Conservation (phyloP, 352 stramenopile genomes). For the Detonula confervacea region DNA sequence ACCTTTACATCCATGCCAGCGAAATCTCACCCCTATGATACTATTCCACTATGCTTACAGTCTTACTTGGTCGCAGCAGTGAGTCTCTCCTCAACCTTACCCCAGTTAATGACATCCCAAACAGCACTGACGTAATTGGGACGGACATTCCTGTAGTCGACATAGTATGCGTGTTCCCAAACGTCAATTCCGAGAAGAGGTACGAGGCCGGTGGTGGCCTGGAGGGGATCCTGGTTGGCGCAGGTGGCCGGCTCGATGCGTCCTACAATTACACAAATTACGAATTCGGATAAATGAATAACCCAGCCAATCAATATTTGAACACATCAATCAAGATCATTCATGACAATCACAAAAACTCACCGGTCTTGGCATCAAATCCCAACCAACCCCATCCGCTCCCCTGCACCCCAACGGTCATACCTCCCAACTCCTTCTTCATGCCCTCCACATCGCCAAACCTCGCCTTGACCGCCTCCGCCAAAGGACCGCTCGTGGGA, state of each 20-base stretch:
- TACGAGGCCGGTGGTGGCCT: constrained; percentile 93
- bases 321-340: too few relatives aligned
- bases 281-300: constrained; percentile 6
- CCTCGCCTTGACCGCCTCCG: constrained; percentile 89
- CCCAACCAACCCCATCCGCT: constrained; percentile 98
- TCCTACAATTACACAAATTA: too few relatives aligned
- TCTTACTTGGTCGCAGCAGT: too few relatives aligned
- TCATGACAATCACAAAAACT: too few relatives aligned
- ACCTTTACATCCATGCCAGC: too few relatives aligned
- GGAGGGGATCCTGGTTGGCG: constrained; percentile 95
- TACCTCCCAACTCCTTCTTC: constrained; percentile 82
- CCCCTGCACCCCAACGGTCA: constrained; percentile 94
- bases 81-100: constrained; percentile 85
- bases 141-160: constrained; percentile 96
- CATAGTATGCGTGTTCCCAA: constrained; percentile 96
- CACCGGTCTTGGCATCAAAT: constrained; percentile 88
- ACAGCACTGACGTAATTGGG: constrained; percentile 94
- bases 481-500: constrained; percentile 84
- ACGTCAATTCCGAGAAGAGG: constrained; percentile 98
- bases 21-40: too few relatives aligned
- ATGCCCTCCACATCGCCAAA: constrained; percentile 94
- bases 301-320: too few relatives aligned
- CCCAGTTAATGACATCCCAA: constrained; percentile 95
- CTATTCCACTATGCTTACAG: too few relatives aligned
- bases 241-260: constrained; percentile 89